phyloP scores from a whole-genome alignment of 257 asterid species.

The Ballota nigra region DNA sequence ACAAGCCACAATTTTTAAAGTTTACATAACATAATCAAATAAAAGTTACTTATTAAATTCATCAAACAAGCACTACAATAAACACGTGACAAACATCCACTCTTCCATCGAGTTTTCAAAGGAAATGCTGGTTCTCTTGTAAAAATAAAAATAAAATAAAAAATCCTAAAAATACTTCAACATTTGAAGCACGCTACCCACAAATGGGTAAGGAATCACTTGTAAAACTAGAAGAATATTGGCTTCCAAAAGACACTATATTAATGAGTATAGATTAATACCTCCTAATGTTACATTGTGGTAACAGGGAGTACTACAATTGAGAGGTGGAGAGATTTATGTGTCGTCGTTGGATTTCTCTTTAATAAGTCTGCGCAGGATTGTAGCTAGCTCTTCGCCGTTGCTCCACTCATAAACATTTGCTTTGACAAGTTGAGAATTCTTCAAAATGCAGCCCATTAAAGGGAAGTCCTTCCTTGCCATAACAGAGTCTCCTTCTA shows the following conservation, averaged over 20 bases:
- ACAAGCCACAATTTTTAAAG: no score
- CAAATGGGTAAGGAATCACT: background rate
- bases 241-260: background rate
- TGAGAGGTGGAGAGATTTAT: constrained; percentile 15
- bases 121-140: no score
- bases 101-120: no score
- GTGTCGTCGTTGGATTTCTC: constrained; percentile 22
- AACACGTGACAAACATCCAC: no score
- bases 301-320: background rate
- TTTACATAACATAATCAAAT: no score
- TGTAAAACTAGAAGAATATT: background rate
- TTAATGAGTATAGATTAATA: background rate
- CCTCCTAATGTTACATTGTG: background rate
- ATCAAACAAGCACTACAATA: no score
- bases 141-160: no score
- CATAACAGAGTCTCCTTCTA: constrained; percentile 55
- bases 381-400: constrained; percentile 62
- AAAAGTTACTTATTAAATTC: no score
- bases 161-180: no score
- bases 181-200: no score
- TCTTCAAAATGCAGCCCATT: constrained; percentile 35
- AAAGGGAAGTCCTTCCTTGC: constrained; percentile 61
- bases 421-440: constrained; percentile 54
- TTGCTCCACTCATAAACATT: constrained; percentile 57
- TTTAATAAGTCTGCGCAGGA: constrained; percentile 45